These are phyloP conservation scores for Oemleria cerasiformis DNA, from an alignment of 306 rosid species.

Conservation along the genomic window DNA sequence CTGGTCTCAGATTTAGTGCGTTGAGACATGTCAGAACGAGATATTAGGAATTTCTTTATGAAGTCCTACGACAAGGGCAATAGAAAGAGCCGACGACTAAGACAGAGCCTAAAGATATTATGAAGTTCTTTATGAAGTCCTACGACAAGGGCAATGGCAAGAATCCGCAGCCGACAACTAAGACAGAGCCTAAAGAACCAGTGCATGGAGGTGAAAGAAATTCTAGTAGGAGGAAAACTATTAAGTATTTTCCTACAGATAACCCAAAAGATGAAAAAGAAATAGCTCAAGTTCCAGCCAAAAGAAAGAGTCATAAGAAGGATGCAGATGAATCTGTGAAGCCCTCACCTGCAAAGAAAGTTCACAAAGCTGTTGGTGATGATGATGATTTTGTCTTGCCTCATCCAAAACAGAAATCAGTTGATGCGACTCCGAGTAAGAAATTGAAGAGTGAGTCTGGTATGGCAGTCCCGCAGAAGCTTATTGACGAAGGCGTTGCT, in stretches of 20 bases:
- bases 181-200: conserved; percentile 32
- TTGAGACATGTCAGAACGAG: conserved; percentile 33
- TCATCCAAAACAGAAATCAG: conserved; percentile 39
- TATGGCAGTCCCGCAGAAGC: conserved; percentile 48
- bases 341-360: conserved; percentile 42
- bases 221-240: conserved; percentile 73
- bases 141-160: too few relatives aligned
- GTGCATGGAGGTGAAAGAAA: conserved; percentile 51
- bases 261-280: conserved; percentile 54
- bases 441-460: conserved; percentile 73
- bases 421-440: conserved; percentile 57
- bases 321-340: conserved; percentile 37
- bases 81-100: conserved; percentile 21
- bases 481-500: conserved; percentile 56
- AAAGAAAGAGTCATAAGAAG: conserved; percentile 51
- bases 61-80: conserved; percentile 69
- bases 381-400: conserved; percentile 48
- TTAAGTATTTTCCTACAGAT: conserved; percentile 59
- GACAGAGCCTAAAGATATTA: conserved; percentile 14
- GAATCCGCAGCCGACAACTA: too few relatives aligned
- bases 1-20: too few relatives aligned
- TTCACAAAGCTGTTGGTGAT: conserved; percentile 37
- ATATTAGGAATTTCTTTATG: conserved; percentile 94
- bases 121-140: too few relatives aligned
- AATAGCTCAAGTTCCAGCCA: conserved; percentile 48